phyloP scores from a whole-genome alignment of 2,329 filamentous ascomycete species.

The Berkeleyomyces rouxiae region DNA sequence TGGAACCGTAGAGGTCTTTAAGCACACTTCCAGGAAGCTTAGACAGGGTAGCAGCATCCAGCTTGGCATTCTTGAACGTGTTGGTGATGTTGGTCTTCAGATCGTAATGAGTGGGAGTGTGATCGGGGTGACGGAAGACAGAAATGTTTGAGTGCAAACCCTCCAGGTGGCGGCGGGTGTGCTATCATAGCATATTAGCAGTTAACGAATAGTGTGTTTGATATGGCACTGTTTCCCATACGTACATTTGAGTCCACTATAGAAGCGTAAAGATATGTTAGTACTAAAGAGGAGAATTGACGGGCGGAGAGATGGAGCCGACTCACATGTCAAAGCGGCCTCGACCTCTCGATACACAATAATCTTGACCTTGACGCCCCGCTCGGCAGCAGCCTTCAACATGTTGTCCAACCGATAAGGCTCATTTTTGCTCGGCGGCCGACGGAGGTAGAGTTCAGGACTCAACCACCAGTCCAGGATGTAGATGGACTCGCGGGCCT shows the following conservation, averaged over 20 bases:
- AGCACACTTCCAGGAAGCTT: conserved; percentile 57
- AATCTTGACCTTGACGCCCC: conserved; percentile 68
- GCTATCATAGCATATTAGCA: conserved; percentile 24
- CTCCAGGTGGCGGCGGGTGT: conserved; percentile 69
- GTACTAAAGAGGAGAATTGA: background rate
- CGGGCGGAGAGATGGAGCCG: conserved; percentile 18
- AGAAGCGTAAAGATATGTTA: conserved; percentile 12
- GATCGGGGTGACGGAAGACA: conserved; percentile 83
- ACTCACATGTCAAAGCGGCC: conserved; percentile 62
- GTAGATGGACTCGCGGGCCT: conserved; percentile 61
- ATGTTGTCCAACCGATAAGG: conserved; percentile 71
- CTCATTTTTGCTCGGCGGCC: conserved; percentile 67
- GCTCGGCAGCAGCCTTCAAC: conserved; percentile 64
- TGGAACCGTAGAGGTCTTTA: conserved; percentile 65
- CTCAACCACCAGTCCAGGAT: conserved; percentile 86
- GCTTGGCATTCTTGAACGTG: conserved; percentile 30
- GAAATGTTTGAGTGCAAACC: conserved; percentile 65
- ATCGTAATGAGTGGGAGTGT: conserved; percentile 56
- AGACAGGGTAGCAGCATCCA: conserved; percentile 37
- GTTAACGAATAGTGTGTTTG: background rate
- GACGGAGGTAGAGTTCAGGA: conserved; percentile 72
- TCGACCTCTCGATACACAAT: conserved; percentile 90
- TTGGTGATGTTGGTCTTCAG: conserved; percentile 52
- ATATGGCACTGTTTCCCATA: conserved; percentile 19
- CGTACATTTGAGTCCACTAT: conserved; percentile 26